A percentile compares a stretch with the other conserved stretches of the same genome.
These are phyloP conservation scores for Solanum piurae DNA, from an alignment of 257 asterid genomes.

Conservation along the genomic window DNA sequence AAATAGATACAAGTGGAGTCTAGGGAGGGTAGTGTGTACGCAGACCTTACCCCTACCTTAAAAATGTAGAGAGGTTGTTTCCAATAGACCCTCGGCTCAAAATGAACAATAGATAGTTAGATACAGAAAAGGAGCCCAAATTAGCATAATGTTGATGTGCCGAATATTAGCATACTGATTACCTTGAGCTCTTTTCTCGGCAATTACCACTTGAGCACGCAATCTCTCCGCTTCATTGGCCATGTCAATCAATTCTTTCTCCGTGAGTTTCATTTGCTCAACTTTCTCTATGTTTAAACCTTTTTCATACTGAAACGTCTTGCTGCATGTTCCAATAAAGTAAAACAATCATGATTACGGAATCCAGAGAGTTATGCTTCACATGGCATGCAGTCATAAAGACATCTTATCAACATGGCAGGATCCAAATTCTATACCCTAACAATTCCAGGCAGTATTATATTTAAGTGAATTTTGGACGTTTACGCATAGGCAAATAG, in stretches of 20 bases:
- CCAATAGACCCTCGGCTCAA: neutral
- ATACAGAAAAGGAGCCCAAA: neutral
- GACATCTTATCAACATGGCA: neutral
- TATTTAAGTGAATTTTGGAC: neutral
- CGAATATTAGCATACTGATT: conserved; percentile 3
- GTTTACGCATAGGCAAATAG: neutral
- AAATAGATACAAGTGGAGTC: neutral
- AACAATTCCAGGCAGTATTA: neutral
- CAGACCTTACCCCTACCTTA: neutral
- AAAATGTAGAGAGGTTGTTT: neutral
- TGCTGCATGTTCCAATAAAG: conserved; percentile 25
- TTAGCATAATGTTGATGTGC: neutral
- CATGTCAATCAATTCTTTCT: conserved; percentile 54
- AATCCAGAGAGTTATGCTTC: neutral
- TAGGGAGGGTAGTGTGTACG: neutral
- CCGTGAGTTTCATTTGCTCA: conserved; percentile 51
- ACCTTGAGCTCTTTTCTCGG: conserved; percentile 56
- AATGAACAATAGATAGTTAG: neutral
- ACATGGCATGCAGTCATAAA: neutral
- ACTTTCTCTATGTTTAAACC: conserved; percentile 54
- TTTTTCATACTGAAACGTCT: conserved; percentile 69
- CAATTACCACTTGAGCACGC: conserved; percentile 35
- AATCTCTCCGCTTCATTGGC: conserved; percentile 55
- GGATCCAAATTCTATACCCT: neutral
- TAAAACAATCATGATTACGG: neutral